Conservation (phyloP, 306 rosid genomes). For the Castanea mollissima region DNA sequence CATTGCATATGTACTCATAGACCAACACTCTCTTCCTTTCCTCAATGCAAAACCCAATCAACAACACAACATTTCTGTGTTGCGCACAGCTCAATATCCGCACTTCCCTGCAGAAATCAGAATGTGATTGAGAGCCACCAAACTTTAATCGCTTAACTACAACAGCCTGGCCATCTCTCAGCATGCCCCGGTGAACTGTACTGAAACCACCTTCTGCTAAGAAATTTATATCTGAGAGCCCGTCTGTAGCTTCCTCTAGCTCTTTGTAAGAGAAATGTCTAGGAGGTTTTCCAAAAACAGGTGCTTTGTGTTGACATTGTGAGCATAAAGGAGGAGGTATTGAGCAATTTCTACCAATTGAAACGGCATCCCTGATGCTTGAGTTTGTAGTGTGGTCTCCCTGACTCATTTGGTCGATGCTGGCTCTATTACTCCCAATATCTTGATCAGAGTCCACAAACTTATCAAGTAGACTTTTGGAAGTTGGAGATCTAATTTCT, state of each 20-base stretch:
- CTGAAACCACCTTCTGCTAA: constrained; percentile 88
- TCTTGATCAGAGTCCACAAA: constrained; percentile 43
- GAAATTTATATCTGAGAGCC: constrained; percentile 64
- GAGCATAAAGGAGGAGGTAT: constrained; percentile 92
- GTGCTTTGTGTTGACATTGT: constrained; percentile 80
- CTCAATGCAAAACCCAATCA: constrained; percentile 81
- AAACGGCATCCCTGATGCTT: constrained; percentile 57
- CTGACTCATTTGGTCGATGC: constrained; percentile 33
- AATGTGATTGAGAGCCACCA: constrained; percentile 76
- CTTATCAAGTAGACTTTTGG: constrained; percentile 46
- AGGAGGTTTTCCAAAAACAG: constrained; percentile 90
- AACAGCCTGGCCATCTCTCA: constrained; percentile 86
- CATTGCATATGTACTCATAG: constrained; percentile 87
- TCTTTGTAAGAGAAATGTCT: constrained; percentile 71
- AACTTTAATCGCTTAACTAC: constrained; percentile 89
- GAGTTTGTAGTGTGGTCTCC: constrained; percentile 44
- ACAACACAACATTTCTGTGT: constrained; percentile 89
- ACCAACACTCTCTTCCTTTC: constrained; percentile 66
- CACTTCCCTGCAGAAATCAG: constrained; percentile 90
- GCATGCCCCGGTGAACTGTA: constrained; percentile 72
- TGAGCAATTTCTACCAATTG: constrained; percentile 66
- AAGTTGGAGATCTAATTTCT: constrained; percentile 47
- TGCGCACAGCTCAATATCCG: constrained; percentile 94
- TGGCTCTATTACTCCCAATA: constrained; percentile 23
- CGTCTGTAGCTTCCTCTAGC: constrained; percentile 75